These are phyloP conservation scores for Phytophthora ramorum DNA, from an alignment of 352 stramenopile species.

Conservation along the genomic window DNA sequence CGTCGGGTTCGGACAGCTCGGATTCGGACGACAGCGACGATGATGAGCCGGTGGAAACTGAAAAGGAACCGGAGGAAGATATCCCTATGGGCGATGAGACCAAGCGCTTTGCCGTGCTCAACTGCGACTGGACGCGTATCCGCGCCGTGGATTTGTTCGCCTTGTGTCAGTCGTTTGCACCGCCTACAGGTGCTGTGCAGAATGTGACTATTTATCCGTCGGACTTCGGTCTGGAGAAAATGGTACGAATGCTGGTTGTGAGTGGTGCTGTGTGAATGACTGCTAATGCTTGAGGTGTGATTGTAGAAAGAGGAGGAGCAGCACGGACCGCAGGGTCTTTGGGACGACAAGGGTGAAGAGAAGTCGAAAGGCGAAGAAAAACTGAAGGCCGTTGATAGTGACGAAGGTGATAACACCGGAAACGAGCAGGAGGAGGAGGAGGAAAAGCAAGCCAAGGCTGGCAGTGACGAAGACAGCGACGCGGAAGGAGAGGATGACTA, in stretches of 20 bases:
- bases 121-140: slow-evolving; percentile 97
- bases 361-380: slow-evolving; percentile 35
- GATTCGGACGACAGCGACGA: slow-evolving; percentile 59
- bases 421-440: slow-evolving; percentile 36
- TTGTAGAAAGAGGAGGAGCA: slow-evolving; percentile 83
- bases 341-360: slow-evolving; percentile 46
- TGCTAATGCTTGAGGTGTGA: slow-evolving; percentile 6
- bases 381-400: slow-evolving; percentile 21
- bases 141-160: slow-evolving; percentile 96
- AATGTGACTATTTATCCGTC: slow-evolving; percentile 96
- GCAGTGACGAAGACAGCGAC: slow-evolving; percentile 32
- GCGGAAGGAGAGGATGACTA: slow-evolving; percentile 53
- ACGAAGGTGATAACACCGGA: slow-evolving; percentile 13
- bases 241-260: slow-evolving; percentile 59
- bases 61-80: slow-evolving; percentile 69
- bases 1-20: slow-evolving; percentile 54
- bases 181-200: slow-evolving; percentile 86
- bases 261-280: not conserved
- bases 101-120: slow-evolving; percentile 93
- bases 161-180: slow-evolving; percentile 95
- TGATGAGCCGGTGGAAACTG: slow-evolving; percentile 46
- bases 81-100: slow-evolving; percentile 88
- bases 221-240: slow-evolving; percentile 95
- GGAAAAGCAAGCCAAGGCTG: slow-evolving; percentile 26
- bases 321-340: slow-evolving; percentile 70